phyloP scores from a whole-genome alignment of 2,329 filamentous ascomycete genomes.

The Beauveria brongniartii region DNA sequence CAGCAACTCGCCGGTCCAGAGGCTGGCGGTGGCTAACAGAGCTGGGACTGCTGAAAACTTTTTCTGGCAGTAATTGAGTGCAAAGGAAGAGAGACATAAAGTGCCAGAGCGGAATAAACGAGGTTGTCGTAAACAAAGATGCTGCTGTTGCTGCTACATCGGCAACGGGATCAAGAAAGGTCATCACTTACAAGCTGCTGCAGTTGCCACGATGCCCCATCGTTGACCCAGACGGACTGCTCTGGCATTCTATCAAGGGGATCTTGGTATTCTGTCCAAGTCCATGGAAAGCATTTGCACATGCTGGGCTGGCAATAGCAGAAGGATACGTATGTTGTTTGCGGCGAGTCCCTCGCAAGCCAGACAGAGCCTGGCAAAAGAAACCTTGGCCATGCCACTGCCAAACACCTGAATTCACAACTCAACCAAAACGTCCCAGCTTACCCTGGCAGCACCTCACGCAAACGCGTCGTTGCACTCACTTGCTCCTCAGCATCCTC shows the following conservation, averaged over 20 bases:
- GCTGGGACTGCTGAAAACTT: background rate
- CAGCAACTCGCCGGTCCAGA: background rate
- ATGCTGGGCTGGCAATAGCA: slow-evolving; percentile 23
- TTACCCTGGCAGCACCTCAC: too few relatives aligned
- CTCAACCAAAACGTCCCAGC: background rate
- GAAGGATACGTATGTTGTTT: background rate
- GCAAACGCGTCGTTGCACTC: background rate
- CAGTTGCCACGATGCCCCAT: slow-evolving; percentile 29
- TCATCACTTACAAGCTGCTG: slow-evolving; percentile 30
- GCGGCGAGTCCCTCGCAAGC: background rate
- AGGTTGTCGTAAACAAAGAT: background rate
- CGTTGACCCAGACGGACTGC: slow-evolving; percentile 35
- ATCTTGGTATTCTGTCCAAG: slow-evolving; percentile 38
- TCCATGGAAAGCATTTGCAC: slow-evolving; percentile 48
- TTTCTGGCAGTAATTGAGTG: background rate
- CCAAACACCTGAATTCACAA: background rate
- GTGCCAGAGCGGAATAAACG: too few relatives aligned
- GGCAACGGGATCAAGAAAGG: slow-evolving; percentile 1
- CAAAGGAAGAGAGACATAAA: background rate
- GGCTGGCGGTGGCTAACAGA: background rate
- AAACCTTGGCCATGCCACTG: background rate
- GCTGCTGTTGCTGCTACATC: background rate
- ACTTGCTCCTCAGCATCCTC: background rate
- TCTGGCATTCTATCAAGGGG: slow-evolving; percentile 27
- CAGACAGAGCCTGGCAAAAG: background rate